phyloP scores from a whole-genome alignment of 805 yeast genomes.

The Saturnispora dispora region DNA sequence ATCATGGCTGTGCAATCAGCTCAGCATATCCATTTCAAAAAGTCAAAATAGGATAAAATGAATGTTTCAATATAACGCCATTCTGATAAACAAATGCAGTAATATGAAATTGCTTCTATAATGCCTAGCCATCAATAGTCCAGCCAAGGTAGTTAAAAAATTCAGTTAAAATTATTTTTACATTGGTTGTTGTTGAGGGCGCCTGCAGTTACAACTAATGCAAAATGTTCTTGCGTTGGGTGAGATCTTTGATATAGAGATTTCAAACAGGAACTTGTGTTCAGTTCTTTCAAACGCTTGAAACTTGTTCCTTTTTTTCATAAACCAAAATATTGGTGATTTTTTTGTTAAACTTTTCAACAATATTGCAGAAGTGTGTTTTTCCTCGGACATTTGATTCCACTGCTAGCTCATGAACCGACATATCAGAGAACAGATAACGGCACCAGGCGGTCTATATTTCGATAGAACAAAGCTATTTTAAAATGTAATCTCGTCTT shows the following conservation, averaged over 20 bases:
- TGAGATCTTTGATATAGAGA: conserved; percentile 42
- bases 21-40: not conserved
- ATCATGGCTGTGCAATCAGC: not conserved
- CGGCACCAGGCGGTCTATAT: conserved; percentile 43
- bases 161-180: conserved; percentile 37
- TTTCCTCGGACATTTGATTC: conserved; percentile 21
- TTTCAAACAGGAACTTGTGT: conserved; percentile 17
- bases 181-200: conserved; percentile 38
- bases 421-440: conserved; percentile 65
- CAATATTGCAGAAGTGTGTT: conserved; percentile 36
- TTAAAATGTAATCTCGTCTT: conserved; percentile 37
- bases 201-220: conserved; percentile 52
- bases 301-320: conserved; percentile 21
- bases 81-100: not conserved
- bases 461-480: conserved; percentile 46
- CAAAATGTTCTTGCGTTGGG: conserved; percentile 69
- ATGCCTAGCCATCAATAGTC: conserved; percentile 49
- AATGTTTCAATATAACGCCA: not conserved
- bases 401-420: conserved; percentile 67
- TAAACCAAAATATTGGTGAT: conserved; percentile 32
- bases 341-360: conserved; percentile 39
- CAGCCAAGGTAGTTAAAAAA: conserved; percentile 48
- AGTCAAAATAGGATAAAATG: not conserved
- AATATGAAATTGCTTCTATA: not conserved
- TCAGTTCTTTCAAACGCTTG: conserved; percentile 31